Conservation (phyloP, 345 rosid genomes). For the Carallia brachiata region DNA sequence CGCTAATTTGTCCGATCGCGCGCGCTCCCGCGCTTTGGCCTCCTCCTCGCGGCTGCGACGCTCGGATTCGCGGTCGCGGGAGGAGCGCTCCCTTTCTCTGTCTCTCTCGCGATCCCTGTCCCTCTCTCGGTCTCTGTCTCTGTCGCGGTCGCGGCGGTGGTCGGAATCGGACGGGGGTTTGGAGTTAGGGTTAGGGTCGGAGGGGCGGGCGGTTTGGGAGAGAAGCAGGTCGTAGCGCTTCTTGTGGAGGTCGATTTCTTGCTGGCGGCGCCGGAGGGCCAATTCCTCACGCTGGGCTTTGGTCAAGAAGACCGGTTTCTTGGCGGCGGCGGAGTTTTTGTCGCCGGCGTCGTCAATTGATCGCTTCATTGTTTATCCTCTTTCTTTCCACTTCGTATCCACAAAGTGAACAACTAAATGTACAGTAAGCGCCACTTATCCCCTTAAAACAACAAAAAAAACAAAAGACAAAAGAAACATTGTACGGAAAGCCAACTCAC, state of each 20-base stretch:
- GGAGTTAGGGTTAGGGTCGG: slow-evolving; percentile 26
- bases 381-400: too few species aligned
- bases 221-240: slow-evolving; percentile 21
- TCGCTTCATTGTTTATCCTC: slow-evolving; percentile 10
- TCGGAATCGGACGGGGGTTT: slow-evolving; percentile 22
- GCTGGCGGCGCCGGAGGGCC: slow-evolving; percentile 85
- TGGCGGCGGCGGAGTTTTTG: not conserved
- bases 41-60: slow-evolving; percentile 59
- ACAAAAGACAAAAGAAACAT: too few species aligned
- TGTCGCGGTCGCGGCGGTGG: slow-evolving; percentile 37
- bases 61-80: slow-evolving; percentile 45
- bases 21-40: slow-evolving; percentile 55
- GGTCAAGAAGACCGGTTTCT: slow-evolving; percentile 29
- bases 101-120: slow-evolving; percentile 33
- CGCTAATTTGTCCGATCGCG: slow-evolving; percentile 62
- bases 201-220: slow-evolving; percentile 16
- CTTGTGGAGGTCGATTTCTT: slow-evolving; percentile 38
- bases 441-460: too few species aligned
- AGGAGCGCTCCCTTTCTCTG: slow-evolving; percentile 39
- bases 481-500: too few species aligned
- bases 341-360: slow-evolving; percentile 1
- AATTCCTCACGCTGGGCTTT: slow-evolving; percentile 37
- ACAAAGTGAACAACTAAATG: too few species aligned
- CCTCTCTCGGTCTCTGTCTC: slow-evolving; percentile 27
- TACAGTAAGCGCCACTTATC: too few species aligned